Conservation (phyloP, 768 basidiomycete genomes). For the Agrocybe chaxingu region DNA sequence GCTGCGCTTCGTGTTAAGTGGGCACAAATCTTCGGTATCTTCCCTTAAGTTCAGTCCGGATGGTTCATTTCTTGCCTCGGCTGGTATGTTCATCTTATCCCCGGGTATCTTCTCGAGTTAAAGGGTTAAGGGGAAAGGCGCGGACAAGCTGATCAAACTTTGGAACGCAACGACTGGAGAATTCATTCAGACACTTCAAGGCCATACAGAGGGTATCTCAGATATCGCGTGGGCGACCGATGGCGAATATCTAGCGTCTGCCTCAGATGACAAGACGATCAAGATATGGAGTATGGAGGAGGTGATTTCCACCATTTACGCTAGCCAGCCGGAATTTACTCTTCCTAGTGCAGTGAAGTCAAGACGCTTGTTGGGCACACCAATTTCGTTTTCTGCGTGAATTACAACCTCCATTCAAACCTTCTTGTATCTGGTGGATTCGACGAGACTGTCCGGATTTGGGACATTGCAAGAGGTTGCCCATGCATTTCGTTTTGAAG, state of each 20-base stretch:
- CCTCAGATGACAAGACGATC: slow-evolving; percentile 90
- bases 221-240: slow-evolving; percentile 89
- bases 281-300: slow-evolving; percentile 79
- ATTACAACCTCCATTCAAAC: slow-evolving; percentile 88
- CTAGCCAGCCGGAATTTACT: slow-evolving; percentile 1
- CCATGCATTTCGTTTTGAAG: neutral
- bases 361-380: slow-evolving; percentile 83
- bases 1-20: slow-evolving; percentile 62
- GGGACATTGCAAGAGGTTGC: slow-evolving; percentile 91
- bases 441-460: slow-evolving; percentile 95
- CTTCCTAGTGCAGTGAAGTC: slow-evolving; percentile 48
- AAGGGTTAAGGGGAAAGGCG: slow-evolving; percentile 54
- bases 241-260: slow-evolving; percentile 81
- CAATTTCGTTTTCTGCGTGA: slow-evolving; percentile 91
- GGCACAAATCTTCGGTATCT: slow-evolving; percentile 82
- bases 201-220: slow-evolving; percentile 82
- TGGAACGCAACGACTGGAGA: slow-evolving; percentile 76
- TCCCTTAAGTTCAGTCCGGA: slow-evolving; percentile 88
- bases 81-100: slow-evolving; percentile 51
- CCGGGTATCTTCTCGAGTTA: slow-evolving; percentile 11
- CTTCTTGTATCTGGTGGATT: slow-evolving; percentile 91
- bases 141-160: slow-evolving; percentile 79
- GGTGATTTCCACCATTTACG: slow-evolving; percentile 29
- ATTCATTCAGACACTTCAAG: slow-evolving; percentile 67
- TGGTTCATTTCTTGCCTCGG: slow-evolving; percentile 77